phyloP scores from a whole-genome alignment of 345 rosid species.

The Pistacia integerrima region DNA sequence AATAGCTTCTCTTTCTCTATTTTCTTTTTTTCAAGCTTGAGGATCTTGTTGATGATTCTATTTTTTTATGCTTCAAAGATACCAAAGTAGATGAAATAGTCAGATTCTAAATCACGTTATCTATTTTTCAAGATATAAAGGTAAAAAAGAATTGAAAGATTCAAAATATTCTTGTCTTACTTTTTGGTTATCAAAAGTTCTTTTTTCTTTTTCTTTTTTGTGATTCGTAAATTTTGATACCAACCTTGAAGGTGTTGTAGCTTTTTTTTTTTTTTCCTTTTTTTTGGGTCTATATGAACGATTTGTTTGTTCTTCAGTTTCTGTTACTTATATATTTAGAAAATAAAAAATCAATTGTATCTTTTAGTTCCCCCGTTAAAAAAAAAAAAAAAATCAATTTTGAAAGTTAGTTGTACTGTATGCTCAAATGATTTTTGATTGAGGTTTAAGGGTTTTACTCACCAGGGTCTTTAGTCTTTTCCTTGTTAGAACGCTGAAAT shows the following conservation, averaged over 20 bases:
- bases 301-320: neutral
- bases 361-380: neutral
- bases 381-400: neutral
- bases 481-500: neutral
- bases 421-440: neutral
- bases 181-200: constrained; percentile 11
- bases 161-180: constrained; percentile 24
- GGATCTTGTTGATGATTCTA: neutral
- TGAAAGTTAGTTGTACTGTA: neutral
- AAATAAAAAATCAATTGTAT: neutral
- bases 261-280: constrained; percentile 18
- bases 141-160: constrained; percentile 14
- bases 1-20: neutral
- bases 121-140: constrained; percentile 1
- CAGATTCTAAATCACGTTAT: neutral
- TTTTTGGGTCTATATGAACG: neutral
- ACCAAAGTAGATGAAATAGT: too few relatives aligned
- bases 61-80: neutral
- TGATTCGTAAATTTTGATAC: constrained; percentile 5
- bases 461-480: neutral
- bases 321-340: neutral
- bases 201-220: neutral
- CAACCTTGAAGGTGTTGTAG: constrained; percentile 6
- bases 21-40: neutral
- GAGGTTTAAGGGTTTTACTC: neutral